Conservation (phyloP, 805 yeast genomes). For the Pichia thaimueangensis region DNA sequence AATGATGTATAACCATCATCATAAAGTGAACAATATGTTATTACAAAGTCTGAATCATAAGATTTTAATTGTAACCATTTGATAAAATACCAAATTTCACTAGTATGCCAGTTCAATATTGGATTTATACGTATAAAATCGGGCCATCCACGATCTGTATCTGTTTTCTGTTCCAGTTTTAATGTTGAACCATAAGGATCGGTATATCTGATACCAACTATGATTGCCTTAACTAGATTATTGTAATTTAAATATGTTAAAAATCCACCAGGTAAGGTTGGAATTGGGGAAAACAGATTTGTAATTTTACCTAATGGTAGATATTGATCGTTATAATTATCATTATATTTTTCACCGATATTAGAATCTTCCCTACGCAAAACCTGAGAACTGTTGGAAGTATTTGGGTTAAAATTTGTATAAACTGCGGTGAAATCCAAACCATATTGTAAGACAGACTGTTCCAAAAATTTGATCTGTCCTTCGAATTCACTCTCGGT, state of each 20-base stretch:
- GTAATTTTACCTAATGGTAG: conserved; percentile 1
- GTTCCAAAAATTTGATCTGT: conserved; percentile 57
- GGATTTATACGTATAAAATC: conserved; percentile 79
- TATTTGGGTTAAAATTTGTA: conserved; percentile 2
- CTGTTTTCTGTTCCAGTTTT: conserved; percentile 63
- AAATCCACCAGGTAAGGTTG: conserved; percentile 52
- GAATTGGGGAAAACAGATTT: conserved; percentile 22
- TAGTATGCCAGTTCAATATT: conserved; percentile 78
- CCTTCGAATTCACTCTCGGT: conserved; percentile 68
- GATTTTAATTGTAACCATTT: conserved; percentile 36
- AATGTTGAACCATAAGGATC: conserved; percentile 77
- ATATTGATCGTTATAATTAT: too few relatives aligned
- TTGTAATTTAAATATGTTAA: conserved; percentile 47
- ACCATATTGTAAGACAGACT: conserved; percentile 48
- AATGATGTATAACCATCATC: conserved; percentile 84
- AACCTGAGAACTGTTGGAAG: background rate
- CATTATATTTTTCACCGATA: background rate
- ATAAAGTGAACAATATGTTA: conserved; percentile 63
- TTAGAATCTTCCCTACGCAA: background rate
- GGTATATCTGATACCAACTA: conserved; percentile 81
- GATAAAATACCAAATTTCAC: conserved; percentile 75
- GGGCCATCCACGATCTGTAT: conserved; percentile 87
- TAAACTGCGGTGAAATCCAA: conserved; percentile 36
- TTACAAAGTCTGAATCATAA: conserved; percentile 35
- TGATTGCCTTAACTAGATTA: conserved; percentile 58